Conservation (phyloP, 345 rosid species). For the Citrus australasica region DNA sequence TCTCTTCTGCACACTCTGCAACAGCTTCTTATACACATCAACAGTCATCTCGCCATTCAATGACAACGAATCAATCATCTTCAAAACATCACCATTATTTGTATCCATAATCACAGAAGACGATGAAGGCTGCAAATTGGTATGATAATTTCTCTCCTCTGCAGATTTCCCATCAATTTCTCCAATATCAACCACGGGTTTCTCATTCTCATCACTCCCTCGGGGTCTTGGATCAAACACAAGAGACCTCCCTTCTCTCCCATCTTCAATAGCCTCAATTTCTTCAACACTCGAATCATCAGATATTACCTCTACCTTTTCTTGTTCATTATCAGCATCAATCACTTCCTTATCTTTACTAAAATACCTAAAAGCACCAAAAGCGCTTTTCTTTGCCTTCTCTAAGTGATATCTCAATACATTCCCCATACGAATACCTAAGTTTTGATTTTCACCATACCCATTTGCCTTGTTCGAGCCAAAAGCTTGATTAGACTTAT, state of each 20-base stretch:
- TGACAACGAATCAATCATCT: slow-evolving; percentile 39
- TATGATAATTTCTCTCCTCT: slow-evolving; percentile 28
- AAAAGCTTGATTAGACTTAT: slow-evolving; percentile 7
- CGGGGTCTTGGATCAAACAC: slow-evolving; percentile 15
- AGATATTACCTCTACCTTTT: slow-evolving; percentile 26
- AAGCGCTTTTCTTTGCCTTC: slow-evolving; percentile 36
- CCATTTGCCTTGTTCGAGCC: slow-evolving; percentile 16
- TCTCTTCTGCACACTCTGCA: slow-evolving; percentile 51
- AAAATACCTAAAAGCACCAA: slow-evolving; percentile 38
- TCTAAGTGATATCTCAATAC: slow-evolving; percentile 25
- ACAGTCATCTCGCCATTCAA: slow-evolving; percentile 32
- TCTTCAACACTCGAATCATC: slow-evolving; percentile 61
- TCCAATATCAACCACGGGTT: slow-evolving; percentile 9
- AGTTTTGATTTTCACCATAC: slow-evolving; percentile 15
- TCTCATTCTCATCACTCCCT: neutral
- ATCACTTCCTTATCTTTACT: slow-evolving; percentile 34
- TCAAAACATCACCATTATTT: slow-evolving; percentile 33
- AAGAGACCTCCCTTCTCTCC: slow-evolving; percentile 22
- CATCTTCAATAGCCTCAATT: slow-evolving; percentile 39
- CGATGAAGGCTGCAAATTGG: slow-evolving; percentile 28
- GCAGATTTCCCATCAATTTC: slow-evolving; percentile 27
- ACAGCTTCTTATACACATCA: slow-evolving; percentile 63
- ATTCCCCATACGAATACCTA: slow-evolving; percentile 34
- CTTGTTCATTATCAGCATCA: slow-evolving; percentile 41
- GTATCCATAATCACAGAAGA: slow-evolving; percentile 37